Evolutionary conservation across 805 yeast genomes (phyloP), one percentile per base, ranked within the genome.

Genomic region (Teunomyces barrocoloradensis): DNA sequence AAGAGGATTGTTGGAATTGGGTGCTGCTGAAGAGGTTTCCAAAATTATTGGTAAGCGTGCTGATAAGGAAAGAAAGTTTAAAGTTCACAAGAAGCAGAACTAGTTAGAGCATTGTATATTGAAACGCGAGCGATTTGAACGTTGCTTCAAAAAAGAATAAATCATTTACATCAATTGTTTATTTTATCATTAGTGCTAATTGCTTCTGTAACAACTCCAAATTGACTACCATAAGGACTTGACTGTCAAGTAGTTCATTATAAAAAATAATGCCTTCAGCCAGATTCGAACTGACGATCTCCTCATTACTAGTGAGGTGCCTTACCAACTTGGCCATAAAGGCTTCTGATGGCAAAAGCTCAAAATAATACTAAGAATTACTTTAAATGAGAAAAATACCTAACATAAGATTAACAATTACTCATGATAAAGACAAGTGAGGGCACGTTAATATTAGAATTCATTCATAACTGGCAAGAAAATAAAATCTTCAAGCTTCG

Each of bases 1-100:
- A 55, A 80, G 79, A 61, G 89, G 89, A 36, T 80, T 91, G 70
- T 77, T 88, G 60, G 96, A 91, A 73, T 71, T 80, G 63, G 87
- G 90, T 55, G 85, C 86, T 47, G 85, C 84, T 56, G 90, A 87
- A 52, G 84, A 81, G 18, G 91, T 84, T 48, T 71, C 78, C 37
- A 75, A 79, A 57, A 72, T 86, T 50, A 75, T 87, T 63, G 83
- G 84, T 41, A 77, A 79, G 55, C 79, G 81, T 61, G 45, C 33
- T 28, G 37, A 47, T 42, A 44, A 45, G 41, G 35, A 37, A 38
- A 46, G 48, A 46, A 29, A 44, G 45, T 49, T 46, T 42, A 61
- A 58, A 51, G 55, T 60, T 37, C 42, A 50, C 17, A 61, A 59
- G 51, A 53, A 51, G 17, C n/a, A 40, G 43, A 17, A 40, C 34